Conservation (phyloP, 805 yeast species). For the Yarrowia sp. region DNA sequence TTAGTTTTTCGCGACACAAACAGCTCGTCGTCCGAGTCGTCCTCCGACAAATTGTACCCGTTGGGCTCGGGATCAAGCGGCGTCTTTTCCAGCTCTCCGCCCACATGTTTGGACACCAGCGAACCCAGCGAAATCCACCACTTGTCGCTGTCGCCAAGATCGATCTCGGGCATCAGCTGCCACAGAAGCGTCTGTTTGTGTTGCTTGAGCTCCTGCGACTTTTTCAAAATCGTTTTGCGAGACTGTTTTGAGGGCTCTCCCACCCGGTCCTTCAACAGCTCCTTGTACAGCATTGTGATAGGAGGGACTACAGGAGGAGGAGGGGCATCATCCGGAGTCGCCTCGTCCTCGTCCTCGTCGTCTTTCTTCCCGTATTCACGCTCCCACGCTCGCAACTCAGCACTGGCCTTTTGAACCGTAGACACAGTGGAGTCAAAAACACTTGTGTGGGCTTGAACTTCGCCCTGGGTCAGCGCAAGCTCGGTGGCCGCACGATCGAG, state of each 20-base stretch:
- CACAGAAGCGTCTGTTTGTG: conserved; percentile 15
- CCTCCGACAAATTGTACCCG: not conserved
- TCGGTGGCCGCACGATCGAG: conserved; percentile 20
- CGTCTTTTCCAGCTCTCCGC: not conserved
- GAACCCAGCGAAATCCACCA: conserved; percentile 14
- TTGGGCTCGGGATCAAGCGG: not conserved
- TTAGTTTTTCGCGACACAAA: conserved; percentile 22
- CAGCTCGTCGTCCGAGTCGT: conserved; percentile 15
- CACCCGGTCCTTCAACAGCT: not conserved
- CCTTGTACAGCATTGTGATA: not conserved
- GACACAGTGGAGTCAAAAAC: not conserved
- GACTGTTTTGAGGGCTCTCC: not conserved
- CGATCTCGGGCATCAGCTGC: conserved; percentile 13
- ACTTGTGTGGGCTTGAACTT: not conserved
- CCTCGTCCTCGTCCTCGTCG: not conserved
- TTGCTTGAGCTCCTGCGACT: not conserved
- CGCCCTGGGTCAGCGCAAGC: not conserved
- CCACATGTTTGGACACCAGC: not conserved
- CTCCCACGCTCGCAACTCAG: not conserved
- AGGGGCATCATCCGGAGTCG: not conserved
- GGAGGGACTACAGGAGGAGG: not conserved
- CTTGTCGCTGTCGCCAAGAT: not conserved
- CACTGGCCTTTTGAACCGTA: not conserved
- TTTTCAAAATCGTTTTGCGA: not conserved
- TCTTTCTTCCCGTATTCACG: not conserved